Base-by-base conservation (phyloP, 23 red algal species). In the Gracilaria gracilis region DNA sequence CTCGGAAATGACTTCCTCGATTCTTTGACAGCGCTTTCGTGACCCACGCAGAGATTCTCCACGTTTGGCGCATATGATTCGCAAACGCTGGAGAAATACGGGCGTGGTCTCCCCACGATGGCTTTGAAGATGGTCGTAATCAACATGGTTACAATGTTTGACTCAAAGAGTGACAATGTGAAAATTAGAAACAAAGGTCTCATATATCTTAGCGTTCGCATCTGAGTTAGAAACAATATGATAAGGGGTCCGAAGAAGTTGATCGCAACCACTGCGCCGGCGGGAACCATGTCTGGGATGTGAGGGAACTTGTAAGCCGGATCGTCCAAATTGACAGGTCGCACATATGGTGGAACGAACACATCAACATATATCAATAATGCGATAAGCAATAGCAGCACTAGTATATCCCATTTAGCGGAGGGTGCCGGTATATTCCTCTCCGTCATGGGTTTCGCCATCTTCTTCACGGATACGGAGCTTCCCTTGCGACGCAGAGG, bases 1-100 rank as follows among this genome's bases (percentile, higher is more conserved):
- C 86, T 92, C 0, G 96, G 95, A 88, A 98, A 98, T 1, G 92
- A 86, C 67, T 95, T 95, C 20, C 92, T 83, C 38, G 96, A 86
- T 48, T 98, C 96, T 42, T 75, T 65, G 44, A 98, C 90, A 37
- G 71, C 55, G 49, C 53, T 23, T 44, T 72, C 67, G 37, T 81
- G 65, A 32, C 96, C 96, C 7, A 74, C 51, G 67, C 96, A 98
- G 23, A 38, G 69, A 0, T 83, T 74, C 13, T 66, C 64, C 19
- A 73, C 58, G 16, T 50, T 46, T 1, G 54, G 25, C 4, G 73
- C 81, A 73, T 96, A 96, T 1, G 73, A 69, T n/a, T 79, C 71
- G 81, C 96, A 98, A 19, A 98, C 92, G 34, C 76, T 80, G 2
- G 91, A 88, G 51, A 95, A 98, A 80, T 95, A 86, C 9, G 96